phyloP scores from a whole-genome alignment of 345 rosid species.

The Ailanthus altissimus region DNA sequence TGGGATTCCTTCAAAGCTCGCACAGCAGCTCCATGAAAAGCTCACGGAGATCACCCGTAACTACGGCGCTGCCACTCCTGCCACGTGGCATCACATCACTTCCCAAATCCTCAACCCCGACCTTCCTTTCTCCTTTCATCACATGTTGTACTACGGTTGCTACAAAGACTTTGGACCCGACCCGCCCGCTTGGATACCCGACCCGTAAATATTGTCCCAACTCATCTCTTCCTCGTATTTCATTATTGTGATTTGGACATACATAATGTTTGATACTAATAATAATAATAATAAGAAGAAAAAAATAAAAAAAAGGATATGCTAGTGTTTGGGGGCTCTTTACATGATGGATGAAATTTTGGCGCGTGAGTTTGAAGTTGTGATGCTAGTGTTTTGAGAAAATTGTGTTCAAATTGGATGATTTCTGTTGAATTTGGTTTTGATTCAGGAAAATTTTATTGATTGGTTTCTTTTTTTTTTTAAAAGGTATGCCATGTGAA shows the following conservation, averaged over 20 bases:
- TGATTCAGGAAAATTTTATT: not conserved
- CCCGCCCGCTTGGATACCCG: slow-evolving; percentile 91
- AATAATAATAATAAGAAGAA: too few species aligned
- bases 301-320: not conserved
- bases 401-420: not conserved
- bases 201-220: slow-evolving; percentile 47
- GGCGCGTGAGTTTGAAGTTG: not conserved
- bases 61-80: slow-evolving; percentile 46
- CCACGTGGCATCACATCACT: slow-evolving; percentile 62
- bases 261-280: too few species aligned
- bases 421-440: not conserved
- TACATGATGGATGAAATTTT: not conserved
- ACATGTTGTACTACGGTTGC: slow-evolving; percentile 84
- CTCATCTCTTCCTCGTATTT: not conserved
- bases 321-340: not conserved
- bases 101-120: slow-evolving; percentile 54
- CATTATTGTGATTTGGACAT: not conserved
- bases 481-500: not conserved
- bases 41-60: slow-evolving; percentile 40
- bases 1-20: slow-evolving; percentile 46
- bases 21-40: slow-evolving; percentile 43
- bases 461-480: not conserved
- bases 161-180: slow-evolving; percentile 78
- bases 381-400: not conserved
- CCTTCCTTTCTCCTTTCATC: slow-evolving; percentile 87